phyloP scores from a whole-genome alignment of 1,284 basidiomycete species.

The Mycocalia duriaeana region DNA sequence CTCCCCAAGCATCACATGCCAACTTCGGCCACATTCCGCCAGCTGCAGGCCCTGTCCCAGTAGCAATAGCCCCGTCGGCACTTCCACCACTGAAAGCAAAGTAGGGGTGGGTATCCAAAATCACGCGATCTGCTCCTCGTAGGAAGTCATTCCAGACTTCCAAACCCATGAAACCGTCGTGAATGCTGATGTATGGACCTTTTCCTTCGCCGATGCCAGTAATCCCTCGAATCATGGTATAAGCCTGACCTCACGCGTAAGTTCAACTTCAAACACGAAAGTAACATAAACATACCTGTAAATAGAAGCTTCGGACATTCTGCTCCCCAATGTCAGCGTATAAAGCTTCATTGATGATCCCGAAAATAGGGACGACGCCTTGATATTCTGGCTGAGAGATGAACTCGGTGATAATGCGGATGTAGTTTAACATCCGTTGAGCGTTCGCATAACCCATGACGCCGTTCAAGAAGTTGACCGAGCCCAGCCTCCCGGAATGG shows the following conservation, averaged over 20 bases:
- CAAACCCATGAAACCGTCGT: constrained; percentile 76
- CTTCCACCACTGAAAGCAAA: constrained; percentile 56
- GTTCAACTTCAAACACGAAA: background rate
- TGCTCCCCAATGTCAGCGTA: constrained; percentile 48
- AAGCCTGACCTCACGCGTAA: constrained; percentile 50
- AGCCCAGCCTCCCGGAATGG: constrained; percentile 62
- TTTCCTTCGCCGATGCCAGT: constrained; percentile 75
- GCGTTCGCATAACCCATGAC: constrained; percentile 71
- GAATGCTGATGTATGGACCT: constrained; percentile 75
- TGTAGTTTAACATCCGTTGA: constrained; percentile 80
- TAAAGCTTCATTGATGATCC: constrained; percentile 69
- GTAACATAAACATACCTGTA: constrained; percentile 36
- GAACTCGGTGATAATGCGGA: constrained; percentile 77
- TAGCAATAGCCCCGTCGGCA: constrained; percentile 38
- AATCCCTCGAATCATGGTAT: constrained; percentile 73
- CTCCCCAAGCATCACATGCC: constrained; percentile 55
- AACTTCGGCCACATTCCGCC: constrained; percentile 52
- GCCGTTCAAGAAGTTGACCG: constrained; percentile 64
- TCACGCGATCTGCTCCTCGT: constrained; percentile 71
- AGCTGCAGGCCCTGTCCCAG: constrained; percentile 29
- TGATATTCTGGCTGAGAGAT: constrained; percentile 55
- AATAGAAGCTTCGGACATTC: constrained; percentile 45
- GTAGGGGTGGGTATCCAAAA: constrained; percentile 78
- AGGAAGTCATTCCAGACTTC: constrained; percentile 65
- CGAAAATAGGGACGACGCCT: constrained; percentile 70